Evolutionary conservation across 805 yeast genomes (phyloP), one percentile per base, ranked within the genome.

Genomic region (Myxozyma lipomycoides): DNA sequence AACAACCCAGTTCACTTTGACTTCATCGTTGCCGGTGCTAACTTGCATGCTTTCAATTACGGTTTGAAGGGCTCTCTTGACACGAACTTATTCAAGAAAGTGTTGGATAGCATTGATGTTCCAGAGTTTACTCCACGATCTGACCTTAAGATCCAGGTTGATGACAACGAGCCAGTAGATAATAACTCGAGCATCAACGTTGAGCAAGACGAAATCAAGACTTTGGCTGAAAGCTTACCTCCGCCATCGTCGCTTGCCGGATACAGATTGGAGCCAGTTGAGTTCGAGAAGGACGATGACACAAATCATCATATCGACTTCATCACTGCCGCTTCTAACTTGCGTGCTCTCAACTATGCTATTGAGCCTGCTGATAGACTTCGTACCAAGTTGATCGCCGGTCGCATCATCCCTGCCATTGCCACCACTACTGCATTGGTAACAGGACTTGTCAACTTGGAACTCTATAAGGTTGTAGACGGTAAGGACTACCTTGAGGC

Each of bases 361-460:
- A 58, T 58, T 23, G 60, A 52, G 64, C 73, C 88, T 10, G 97
- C 91, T 34, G 97, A 91, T 65, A 80, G 82, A 56, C 82, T 83
- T 45, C 87, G 85, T 73, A 93, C 98, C 35, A 93, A 93, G 73
- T 88, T 91, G 64, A 91, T 93, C 67, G 99, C 99, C 4, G 99
- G 99, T 43, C 83, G 95, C 70, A 93, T 93, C 60, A 93, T 93
- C 60, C 99, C 99, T 15, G 98, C 98, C 19, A 93, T 93, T 73
- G 98, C 98, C 34, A 93, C 99, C 1, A 93, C 99, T 1, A 93
- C 99, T n/a, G 95, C 97, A 7, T 73, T 90, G 61, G 98, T 93
- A 21, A 87, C 98, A 4, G 99, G 99, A 43, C 75, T 93, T 63
- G 95, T 89, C 22, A 86, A 95, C 63, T 73, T 93, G 60, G 99